A percentile compares a stretch with the other conserved stretches of the same genome.
These are phyloP conservation scores for Cladosporium cucumerinum DNA, from an alignment of 2,329 filamentous ascomycete species.

Conservation along the genomic window DNA sequence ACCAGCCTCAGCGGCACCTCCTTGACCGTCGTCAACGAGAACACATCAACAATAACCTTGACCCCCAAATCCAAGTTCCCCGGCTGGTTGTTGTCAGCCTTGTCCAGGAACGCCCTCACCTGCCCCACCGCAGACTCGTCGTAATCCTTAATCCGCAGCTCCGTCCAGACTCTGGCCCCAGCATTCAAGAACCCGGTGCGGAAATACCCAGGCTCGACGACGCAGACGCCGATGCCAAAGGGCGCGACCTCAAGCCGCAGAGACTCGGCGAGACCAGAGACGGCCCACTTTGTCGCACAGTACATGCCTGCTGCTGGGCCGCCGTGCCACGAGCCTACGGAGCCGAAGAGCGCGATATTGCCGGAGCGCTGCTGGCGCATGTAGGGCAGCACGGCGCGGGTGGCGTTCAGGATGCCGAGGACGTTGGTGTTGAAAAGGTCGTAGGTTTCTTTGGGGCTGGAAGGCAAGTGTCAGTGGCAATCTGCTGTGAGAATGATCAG, in stretches of 20 bases:
- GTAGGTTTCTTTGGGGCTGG: slow-evolving; percentile 19
- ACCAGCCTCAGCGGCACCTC: slow-evolving; percentile 53
- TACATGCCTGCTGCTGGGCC: slow-evolving; percentile 38
- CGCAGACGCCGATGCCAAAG: slow-evolving; percentile 42
- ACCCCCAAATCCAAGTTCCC: slow-evolving; percentile 56
- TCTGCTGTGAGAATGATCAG: background rate
- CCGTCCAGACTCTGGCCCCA: slow-evolving; percentile 18
- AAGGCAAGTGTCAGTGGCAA: background rate
- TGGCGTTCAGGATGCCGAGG: slow-evolving; percentile 24
- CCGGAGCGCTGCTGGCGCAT: slow-evolving; percentile 25
- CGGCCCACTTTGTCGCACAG: slow-evolving; percentile 46
- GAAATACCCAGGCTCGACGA: slow-evolving; percentile 54
- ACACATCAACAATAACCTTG: slow-evolving; percentile 52
- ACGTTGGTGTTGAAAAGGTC: slow-evolving; percentile 26
- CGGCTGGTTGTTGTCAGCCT: slow-evolving; percentile 48
- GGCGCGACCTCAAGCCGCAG: slow-evolving; percentile 43
- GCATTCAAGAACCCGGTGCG: slow-evolving; percentile 49
- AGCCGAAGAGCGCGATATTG: slow-evolving; percentile 39
- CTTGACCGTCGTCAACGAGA: slow-evolving; percentile 49
- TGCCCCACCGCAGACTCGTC: slow-evolving; percentile 36
- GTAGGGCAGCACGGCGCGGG: slow-evolving; percentile 24
- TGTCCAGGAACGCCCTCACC: slow-evolving; percentile 33
- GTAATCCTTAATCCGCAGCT: slow-evolving; percentile 29
- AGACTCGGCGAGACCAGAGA: slow-evolving; percentile 46
- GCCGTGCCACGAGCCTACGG: slow-evolving; percentile 46